phyloP scores from a whole-genome alignment of 1,284 basidiomycete genomes.

The Porodaedalea pini region DNA sequence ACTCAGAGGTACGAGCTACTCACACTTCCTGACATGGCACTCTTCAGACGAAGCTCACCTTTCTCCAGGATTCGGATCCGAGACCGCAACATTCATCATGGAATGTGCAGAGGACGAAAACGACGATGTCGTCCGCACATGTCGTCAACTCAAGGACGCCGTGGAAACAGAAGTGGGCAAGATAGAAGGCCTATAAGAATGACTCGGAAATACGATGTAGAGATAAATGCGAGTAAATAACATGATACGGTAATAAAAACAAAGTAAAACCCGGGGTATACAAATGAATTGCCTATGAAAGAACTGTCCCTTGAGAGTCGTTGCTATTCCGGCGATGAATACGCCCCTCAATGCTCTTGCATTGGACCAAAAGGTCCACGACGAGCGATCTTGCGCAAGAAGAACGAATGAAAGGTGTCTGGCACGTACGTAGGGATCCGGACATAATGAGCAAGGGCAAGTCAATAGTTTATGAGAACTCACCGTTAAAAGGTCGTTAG shows the following conservation, averaged over 20 bases:
- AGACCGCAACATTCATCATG: conserved; percentile 78
- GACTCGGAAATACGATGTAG: too few species aligned
- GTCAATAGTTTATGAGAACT: conserved; percentile 26
- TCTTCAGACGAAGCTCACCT: conserved; percentile 3
- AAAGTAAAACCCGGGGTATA: too few species aligned
- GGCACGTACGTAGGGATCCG: conserved; percentile 6
- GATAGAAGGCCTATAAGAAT: conserved; percentile 36
- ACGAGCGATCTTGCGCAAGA: conserved; percentile 65
- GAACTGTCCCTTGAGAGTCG: conserved; percentile 35
- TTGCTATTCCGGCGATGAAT: conserved; percentile 40
- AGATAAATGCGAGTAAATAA: too few species aligned
- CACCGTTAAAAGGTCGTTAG: conserved; percentile 60
- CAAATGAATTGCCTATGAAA: conserved; percentile 28
- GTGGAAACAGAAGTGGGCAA: conserved; percentile 68
- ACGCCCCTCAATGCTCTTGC: conserved; percentile 60
- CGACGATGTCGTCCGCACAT: conserved; percentile 67
- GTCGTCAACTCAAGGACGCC: conserved; percentile 59
- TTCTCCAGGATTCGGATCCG: conserved; percentile 59
- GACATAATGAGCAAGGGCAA: background rate
- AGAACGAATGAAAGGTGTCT: conserved; percentile 64
- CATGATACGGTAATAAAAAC: conserved; percentile 20
- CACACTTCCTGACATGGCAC: background rate
- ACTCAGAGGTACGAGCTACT: conserved; percentile 53
- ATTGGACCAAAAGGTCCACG: conserved; percentile 60
- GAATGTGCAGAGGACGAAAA: conserved; percentile 83